These are phyloP conservation scores for Trypanosomatidae sp. DNA, from an alignment of 208 protist genomes.

Conservation along the genomic window DNA sequence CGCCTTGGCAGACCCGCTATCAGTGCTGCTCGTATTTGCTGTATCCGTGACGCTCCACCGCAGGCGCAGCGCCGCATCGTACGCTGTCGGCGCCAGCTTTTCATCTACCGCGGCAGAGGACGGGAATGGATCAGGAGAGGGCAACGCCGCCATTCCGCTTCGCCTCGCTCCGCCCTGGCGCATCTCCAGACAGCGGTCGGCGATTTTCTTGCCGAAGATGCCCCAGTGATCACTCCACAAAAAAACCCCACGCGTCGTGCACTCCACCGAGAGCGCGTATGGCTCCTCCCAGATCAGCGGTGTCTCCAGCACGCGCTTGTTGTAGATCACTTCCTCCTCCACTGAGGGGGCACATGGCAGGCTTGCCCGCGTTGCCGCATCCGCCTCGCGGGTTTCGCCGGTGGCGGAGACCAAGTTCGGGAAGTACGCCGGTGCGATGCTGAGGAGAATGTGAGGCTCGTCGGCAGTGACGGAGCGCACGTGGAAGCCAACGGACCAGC, in stretches of 20 bases:
- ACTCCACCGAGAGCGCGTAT: slow-evolving; percentile 65
- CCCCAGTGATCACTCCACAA: slow-evolving; percentile 79
- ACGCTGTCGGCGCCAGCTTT: background rate
- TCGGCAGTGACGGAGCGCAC: slow-evolving; percentile 33
- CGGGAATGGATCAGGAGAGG: background rate
- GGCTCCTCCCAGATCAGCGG: slow-evolving; percentile 85
- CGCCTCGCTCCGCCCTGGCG: background rate
- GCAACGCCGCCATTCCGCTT: background rate
- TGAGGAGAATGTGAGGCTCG: slow-evolving; percentile 66
- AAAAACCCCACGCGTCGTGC: slow-evolving; percentile 44
- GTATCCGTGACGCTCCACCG: background rate
- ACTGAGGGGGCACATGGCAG: slow-evolving; percentile 14
- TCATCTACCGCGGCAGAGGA: background rate
- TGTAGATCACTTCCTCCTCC: slow-evolving; percentile 54
- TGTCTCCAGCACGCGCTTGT: slow-evolving; percentile 66
- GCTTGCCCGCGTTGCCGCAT: slow-evolving; percentile 17
- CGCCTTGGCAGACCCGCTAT: background rate
- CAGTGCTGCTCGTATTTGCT: background rate
- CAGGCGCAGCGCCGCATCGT: slow-evolving; percentile 12
- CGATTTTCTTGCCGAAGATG: slow-evolving; percentile 41
- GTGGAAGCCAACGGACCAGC: slow-evolving; percentile 47
- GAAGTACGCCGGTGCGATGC: slow-evolving; percentile 66
- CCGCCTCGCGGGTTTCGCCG: slow-evolving; percentile 7
- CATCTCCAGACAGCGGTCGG: slow-evolving; percentile 20
- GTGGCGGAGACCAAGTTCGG: slow-evolving; percentile 29